Base-by-base conservation (phyloP, 2,329 filamentous ascomycete species). In the Penicillium sp. region DNA sequence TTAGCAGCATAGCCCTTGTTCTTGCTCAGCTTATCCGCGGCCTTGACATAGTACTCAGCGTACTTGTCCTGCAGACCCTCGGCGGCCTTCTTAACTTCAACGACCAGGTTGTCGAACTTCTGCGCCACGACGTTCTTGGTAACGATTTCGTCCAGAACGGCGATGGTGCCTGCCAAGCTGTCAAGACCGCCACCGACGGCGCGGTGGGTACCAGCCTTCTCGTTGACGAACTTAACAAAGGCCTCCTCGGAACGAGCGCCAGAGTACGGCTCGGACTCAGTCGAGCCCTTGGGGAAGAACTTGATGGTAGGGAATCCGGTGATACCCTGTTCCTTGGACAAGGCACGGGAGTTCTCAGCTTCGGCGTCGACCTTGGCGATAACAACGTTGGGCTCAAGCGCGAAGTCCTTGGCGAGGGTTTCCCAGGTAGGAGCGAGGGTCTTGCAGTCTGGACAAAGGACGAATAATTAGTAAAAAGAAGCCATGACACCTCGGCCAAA, bases 321-420 rank as follows among this genome's bases (percentile, higher is more conserved):
- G 65, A 99, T 85, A 59, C 87, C 90, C 72, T 94, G 87, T 50
- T 87, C 85, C 71, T 85, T 77, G 50, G 92, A 88, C 48, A 87
- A 86, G 43, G 84, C 83, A 79, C 96, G 97, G 75, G 88, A 85
- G 76, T 90, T 90, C 67, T 90, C 86, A 31, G 89, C 86, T 78
- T 99, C 93, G 70, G 91, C 92, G 72, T 99, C 93, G 60, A 99
- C 89, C 81, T 99, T 97, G 75, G 92, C 94, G 69, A 99, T 86
- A 43, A 96, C 73, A 61, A 99, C 90, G 63, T 83, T 81, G 58
- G 86, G 77, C 69, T 99, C 94, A 72, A 81, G 83, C 63, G 82
- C 82, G 77, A 92, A 99, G 77, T 92, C 89, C 59, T 81, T 81
- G 61, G 94, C 93, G 62, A 97, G 80, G 50, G 85, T 85, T 78